phyloP scores from a whole-genome alignment of 306 rosid species.

The Gillenia trifoliata region DNA sequence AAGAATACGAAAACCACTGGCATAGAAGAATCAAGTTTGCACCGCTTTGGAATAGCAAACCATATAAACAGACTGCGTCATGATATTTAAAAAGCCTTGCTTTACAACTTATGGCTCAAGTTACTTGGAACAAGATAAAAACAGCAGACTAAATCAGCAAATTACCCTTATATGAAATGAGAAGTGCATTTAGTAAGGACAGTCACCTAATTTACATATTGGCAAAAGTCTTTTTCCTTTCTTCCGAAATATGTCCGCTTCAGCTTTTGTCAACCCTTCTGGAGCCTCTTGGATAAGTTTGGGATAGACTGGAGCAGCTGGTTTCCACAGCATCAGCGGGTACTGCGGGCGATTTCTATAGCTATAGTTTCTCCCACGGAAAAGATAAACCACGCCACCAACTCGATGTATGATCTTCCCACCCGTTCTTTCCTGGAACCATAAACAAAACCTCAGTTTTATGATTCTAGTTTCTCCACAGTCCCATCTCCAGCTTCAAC shows the following conservation, averaged over 20 bases:
- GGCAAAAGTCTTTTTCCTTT: conserved; percentile 80
- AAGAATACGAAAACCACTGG: not conserved
- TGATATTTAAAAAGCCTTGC: conserved; percentile 15
- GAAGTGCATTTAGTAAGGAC: conserved; percentile 12
- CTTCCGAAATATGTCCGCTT: conserved; percentile 60
- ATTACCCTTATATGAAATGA: conserved; percentile 3
- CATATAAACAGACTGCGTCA: not conserved
- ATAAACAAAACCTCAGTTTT: conserved; percentile 1
- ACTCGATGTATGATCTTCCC: conserved; percentile 84
- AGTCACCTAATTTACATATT: conserved; percentile 82
- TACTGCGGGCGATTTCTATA: conserved; percentile 79
- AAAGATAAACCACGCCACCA: conserved; percentile 84
- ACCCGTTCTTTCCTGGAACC: conserved; percentile 70
- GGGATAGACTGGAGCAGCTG: conserved; percentile 90
- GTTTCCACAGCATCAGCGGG: conserved; percentile 98
- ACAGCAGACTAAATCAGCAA: conserved; percentile 7
- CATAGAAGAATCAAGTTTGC: not conserved
- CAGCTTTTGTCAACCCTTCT: conserved; percentile 72
- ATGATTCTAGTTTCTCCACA: not conserved
- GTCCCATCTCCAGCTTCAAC: not conserved
- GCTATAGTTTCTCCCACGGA: conserved; percentile 87
- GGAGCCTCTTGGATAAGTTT: conserved; percentile 96
- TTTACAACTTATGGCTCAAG: conserved; percentile 18
- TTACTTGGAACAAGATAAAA: conserved; percentile 13
- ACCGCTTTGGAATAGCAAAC: conserved; percentile 10